Conservation (phyloP, 2,329 filamentous ascomycete genomes). For the Pseudogymnoascus sp. region DNA sequence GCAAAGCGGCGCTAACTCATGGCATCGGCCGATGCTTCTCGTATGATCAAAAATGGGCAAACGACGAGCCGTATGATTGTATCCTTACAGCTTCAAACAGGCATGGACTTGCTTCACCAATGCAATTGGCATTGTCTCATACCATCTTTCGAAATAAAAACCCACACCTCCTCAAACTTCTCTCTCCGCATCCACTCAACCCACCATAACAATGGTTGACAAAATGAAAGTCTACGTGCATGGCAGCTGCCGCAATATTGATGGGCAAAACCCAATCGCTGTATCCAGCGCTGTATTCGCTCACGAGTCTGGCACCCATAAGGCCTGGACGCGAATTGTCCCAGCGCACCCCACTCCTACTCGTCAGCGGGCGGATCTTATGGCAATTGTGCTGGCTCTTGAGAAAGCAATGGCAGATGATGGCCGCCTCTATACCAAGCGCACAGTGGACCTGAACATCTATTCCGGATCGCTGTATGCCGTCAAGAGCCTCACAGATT, state of each 20-base stretch:
- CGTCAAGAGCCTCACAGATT: not conserved
- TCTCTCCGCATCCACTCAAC: not conserved
- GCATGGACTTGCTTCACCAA: not conserved
- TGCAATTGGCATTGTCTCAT: not conserved
- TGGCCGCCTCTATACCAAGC: not conserved
- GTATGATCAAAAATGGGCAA: not conserved
- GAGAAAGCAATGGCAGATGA: not conserved
- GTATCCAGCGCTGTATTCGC: not conserved
- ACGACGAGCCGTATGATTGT: not conserved
- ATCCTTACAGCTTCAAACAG: not conserved
- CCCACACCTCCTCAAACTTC: not conserved
- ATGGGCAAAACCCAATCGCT: not conserved
- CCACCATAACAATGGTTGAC: not conserved
- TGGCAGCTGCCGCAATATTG: not conserved
- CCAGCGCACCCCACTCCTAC: not conserved
- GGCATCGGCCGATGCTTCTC: not conserved
- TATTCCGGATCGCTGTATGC: not conserved
- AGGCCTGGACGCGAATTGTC: not conserved
- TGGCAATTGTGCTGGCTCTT: not conserved
- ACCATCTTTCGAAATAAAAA: not conserved
- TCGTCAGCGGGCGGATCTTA: not conserved
- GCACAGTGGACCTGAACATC: not conserved
- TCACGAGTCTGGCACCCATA: not conserved
- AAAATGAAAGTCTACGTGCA: slow-evolving; percentile 3
- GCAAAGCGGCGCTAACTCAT: not conserved